Evolutionary conservation across 2,329 filamentous ascomycete species (phyloP).

Genomic region (Fusarium domesticum): DNA sequence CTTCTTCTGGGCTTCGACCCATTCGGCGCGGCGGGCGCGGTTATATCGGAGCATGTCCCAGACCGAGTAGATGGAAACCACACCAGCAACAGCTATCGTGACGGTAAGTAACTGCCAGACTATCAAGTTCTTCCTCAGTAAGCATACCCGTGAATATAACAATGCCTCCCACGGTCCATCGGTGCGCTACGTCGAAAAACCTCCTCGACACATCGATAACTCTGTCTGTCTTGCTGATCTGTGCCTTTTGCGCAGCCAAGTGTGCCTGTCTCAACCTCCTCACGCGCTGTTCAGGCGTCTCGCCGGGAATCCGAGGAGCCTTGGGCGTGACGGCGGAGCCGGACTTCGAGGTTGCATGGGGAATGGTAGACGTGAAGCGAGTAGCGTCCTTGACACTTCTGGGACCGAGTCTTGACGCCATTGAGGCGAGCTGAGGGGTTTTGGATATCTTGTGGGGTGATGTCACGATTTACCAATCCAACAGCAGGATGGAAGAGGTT

Average conservation of each 20-base stretch:
- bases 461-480: too few species aligned
- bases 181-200: slow-evolving; percentile 55
- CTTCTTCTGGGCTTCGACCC: slow-evolving; percentile 53
- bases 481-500: too few species aligned
- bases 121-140: neutral
- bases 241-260: slow-evolving; percentile 60
- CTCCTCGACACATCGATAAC: slow-evolving; percentile 47
- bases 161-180: slow-evolving; percentile 52
- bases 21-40: slow-evolving; percentile 57
- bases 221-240: slow-evolving; percentile 51
- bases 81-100: slow-evolving; percentile 48
- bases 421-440: slow-evolving; percentile 29
- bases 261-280: slow-evolving; percentile 65
- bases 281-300: slow-evolving; percentile 69
- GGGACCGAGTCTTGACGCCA: slow-evolving; percentile 48
- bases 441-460: too few species aligned
- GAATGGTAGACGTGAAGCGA: slow-evolving; percentile 56
- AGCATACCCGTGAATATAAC: slow-evolving; percentile 55
- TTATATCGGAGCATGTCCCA: slow-evolving; percentile 62
- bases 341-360: slow-evolving; percentile 65
- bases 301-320: slow-evolving; percentile 39
- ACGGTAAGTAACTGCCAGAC: slow-evolving; percentile 1
- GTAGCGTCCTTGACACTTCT: slow-evolving; percentile 77
- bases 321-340: slow-evolving; percentile 35
- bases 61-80: slow-evolving; percentile 57